Evolutionary conservation across 768 basidiomycete genomes (phyloP).

Genomic region (Serendipita vermifera): DNA sequence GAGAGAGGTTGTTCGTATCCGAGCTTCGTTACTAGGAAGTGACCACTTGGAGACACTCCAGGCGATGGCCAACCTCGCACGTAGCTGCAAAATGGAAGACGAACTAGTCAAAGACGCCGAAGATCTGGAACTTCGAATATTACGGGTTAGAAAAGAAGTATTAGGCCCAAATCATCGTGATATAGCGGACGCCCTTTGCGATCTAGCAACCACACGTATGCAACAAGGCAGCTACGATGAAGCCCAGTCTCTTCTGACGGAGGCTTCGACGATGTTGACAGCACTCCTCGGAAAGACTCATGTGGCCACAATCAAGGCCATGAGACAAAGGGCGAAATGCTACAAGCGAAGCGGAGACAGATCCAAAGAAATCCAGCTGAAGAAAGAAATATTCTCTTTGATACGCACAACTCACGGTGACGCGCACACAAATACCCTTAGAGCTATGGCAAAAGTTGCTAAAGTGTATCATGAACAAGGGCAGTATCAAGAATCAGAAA

Average conservation of each 20-base stretch:
- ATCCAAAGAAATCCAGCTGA: too few species aligned
- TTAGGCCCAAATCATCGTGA: background rate
- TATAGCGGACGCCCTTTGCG: background rate
- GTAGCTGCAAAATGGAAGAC: background rate
- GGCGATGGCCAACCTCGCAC: background rate
- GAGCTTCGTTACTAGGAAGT: background rate
- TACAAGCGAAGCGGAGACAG: too few species aligned
- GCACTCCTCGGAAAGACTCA: background rate
- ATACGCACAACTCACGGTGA: too few species aligned
- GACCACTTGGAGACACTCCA: background rate
- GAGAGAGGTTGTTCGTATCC: background rate
- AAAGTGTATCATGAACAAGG: background rate
- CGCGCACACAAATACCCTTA: too few species aligned
- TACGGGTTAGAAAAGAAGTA: background rate
- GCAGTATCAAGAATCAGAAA: background rate
- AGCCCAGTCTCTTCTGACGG: background rate
- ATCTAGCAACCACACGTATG: background rate
- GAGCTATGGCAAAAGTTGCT: too few species aligned
- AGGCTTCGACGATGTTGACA: background rate
- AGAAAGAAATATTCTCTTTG: too few species aligned
- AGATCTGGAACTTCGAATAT: background rate
- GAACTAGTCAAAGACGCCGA: background rate
- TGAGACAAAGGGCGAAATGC: too few species aligned
- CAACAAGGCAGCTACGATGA: too few species aligned
- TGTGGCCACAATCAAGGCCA: too few species aligned